These are phyloP conservation scores for Biscutella auriculata DNA, from an alignment of 441 rosid species.

Conservation along the genomic window DNA sequence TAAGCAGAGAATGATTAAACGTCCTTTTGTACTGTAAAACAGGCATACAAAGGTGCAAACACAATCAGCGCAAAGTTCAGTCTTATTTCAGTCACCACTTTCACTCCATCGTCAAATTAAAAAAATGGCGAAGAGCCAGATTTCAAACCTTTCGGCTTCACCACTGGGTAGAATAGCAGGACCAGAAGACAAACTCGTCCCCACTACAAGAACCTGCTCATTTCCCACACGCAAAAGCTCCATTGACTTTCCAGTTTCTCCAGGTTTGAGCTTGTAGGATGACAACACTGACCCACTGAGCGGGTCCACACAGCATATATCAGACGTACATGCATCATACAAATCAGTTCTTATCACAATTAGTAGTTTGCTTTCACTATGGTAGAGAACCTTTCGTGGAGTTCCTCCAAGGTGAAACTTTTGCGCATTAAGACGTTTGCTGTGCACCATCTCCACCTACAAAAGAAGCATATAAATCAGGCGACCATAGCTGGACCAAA, in stretches of 20 bases:
- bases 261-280: slow-evolving; percentile 61
- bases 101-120: background rate
- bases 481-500: slow-evolving; percentile 3
- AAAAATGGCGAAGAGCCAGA: slow-evolving; percentile 11
- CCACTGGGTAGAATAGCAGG: slow-evolving; percentile 95
- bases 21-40: slow-evolving; percentile 73
- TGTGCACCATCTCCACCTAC: slow-evolving; percentile 94
- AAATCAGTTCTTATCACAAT: slow-evolving; percentile 90
- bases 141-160: slow-evolving; percentile 85
- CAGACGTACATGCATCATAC: slow-evolving; percentile 54
- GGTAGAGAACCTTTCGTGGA: slow-evolving; percentile 83
- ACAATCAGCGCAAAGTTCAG: slow-evolving; percentile 5
- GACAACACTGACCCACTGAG: slow-evolving; percentile 64
- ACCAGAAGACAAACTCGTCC: slow-evolving; percentile 82
- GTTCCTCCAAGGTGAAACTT: slow-evolving; percentile 95
- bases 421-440: slow-evolving; percentile 82
- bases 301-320: slow-evolving; percentile 86
- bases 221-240: slow-evolving; percentile 74
- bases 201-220: slow-evolving; percentile 76
- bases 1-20: slow-evolving; percentile 69
- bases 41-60: slow-evolving; percentile 6
- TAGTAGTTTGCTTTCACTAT: slow-evolving; percentile 69
- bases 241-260: slow-evolving; percentile 93
- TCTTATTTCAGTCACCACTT: slow-evolving; percentile 11
- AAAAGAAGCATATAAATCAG: slow-evolving; percentile 21